Evolutionary conservation across 2,329 filamentous ascomycete species (phyloP).

Genomic region (Apiospora hydei): DNA sequence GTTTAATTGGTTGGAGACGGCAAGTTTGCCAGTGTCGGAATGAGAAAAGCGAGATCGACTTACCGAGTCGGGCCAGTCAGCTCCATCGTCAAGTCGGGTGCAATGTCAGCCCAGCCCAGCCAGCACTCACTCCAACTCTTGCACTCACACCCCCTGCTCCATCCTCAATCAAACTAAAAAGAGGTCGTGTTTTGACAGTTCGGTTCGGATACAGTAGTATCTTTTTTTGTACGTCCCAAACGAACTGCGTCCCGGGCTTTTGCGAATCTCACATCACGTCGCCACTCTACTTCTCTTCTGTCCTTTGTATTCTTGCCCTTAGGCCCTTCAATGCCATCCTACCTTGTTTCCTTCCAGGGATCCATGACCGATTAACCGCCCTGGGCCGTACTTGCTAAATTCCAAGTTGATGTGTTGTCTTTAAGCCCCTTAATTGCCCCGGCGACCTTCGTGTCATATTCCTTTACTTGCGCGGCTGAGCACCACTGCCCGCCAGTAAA

Average conservation of each 20-base stretch:
- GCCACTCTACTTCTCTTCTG: conserved; percentile 17
- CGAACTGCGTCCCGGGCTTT: conserved; percentile 8
- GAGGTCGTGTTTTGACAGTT: conserved; percentile 15
- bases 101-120: conserved; percentile 16
- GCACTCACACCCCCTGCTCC: conserved; percentile 5
- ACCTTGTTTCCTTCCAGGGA: not conserved
- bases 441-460: conserved; percentile 2
- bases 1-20: not conserved
- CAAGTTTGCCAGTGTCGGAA: too few species aligned
- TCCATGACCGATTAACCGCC: conserved; percentile 7
- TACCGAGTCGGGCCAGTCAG: not conserved
- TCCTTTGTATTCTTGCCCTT: conserved; percentile 16
- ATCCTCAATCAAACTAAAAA: conserved; percentile 14
- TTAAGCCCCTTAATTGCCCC: conserved; percentile 21
- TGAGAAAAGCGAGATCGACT: conserved; percentile 2
- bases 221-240: conserved; percentile 18
- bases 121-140: not conserved
- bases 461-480: conserved; percentile 1
- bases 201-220: conserved; percentile 16
- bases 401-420: conserved; percentile 15
- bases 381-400: not conserved
- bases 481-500: not conserved
- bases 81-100: too few species aligned
- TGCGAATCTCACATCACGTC: conserved; percentile 11
- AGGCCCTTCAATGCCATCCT: conserved; percentile 10